Conservation (phyloP, 345 rosid species). For the Clausena lansium region DNA sequence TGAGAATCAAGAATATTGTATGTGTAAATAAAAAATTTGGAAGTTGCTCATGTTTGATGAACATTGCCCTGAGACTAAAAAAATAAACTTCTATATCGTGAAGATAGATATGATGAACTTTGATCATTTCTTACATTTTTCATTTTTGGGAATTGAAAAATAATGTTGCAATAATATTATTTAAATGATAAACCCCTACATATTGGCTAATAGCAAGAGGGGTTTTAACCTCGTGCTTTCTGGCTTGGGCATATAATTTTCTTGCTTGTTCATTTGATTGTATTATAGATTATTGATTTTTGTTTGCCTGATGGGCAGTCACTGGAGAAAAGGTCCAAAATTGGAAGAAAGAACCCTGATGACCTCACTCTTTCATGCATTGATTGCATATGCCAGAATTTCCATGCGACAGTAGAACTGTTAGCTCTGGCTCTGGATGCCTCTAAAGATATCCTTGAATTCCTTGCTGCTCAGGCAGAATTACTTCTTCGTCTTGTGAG, state of each 20-base stretch:
- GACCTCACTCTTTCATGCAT: slow-evolving; percentile 52
- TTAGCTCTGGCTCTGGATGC: slow-evolving; percentile 49
- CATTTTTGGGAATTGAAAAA: neutral
- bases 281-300: slow-evolving; percentile 7
- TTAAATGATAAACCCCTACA: neutral
- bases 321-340: slow-evolving; percentile 32
- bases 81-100: neutral
- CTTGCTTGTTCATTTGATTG: slow-evolving; percentile 11
- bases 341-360: slow-evolving; percentile 44
- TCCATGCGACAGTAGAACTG: slow-evolving; percentile 40
- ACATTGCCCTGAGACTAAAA: neutral
- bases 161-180: neutral
- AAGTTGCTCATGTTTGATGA: neutral
- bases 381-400: slow-evolving; percentile 40
- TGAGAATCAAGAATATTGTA: neutral
- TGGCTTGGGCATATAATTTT: neutral
- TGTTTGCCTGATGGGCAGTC: slow-evolving; percentile 36
- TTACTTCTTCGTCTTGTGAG: slow-evolving; percentile 60
- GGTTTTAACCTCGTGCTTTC: neutral
- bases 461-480: slow-evolving; percentile 67
- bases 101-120: neutral
- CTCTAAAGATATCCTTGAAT: slow-evolving; percentile 49
- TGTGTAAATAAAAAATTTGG: neutral
- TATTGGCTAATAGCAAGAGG: neutral
- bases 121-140: neutral